A percentile compares a stretch with the other conserved stretches of the same genome.
Conservation (phyloP, 305 asterid species). For the Fraxinus ornus region DNA sequence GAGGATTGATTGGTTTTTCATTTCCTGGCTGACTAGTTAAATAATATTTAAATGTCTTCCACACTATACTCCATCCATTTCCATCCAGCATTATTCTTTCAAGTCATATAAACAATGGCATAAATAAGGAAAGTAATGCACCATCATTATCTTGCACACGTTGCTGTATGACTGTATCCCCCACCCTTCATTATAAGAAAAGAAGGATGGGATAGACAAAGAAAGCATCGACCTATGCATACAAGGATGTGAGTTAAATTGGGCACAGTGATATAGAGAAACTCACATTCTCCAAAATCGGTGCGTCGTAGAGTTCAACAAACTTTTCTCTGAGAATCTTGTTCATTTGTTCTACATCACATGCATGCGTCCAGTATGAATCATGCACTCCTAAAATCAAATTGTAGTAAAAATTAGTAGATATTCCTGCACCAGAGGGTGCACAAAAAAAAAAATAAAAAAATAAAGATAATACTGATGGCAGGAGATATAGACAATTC, state of each 20-base stretch:
- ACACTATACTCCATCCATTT: background rate
- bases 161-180: too few relatives aligned
- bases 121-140: background rate
- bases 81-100: background rate
- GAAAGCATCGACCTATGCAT: background rate
- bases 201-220: background rate
- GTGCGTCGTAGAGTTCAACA: slow-evolving; percentile 84
- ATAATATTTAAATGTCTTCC: background rate
- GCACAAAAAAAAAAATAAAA: background rate
- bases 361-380: slow-evolving; percentile 98
- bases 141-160: background rate
- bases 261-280: background rate
- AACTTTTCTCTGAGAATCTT: slow-evolving; percentile 80
- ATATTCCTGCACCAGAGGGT: background rate
- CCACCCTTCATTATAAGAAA: background rate
- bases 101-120: background rate
- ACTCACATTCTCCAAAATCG: slow-evolving; percentile 82
- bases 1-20: background rate
- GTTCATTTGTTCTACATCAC: slow-evolving; percentile 89
- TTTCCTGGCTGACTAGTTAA: background rate
- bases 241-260: background rate
- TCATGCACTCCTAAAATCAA: slow-evolving; percentile 84
- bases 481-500: background rate
- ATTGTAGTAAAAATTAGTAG: slow-evolving; percentile 12
- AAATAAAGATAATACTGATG: background rate